phyloP scores from a whole-genome alignment of 257 asterid species.

The Fraxinus cuspidata region DNA sequence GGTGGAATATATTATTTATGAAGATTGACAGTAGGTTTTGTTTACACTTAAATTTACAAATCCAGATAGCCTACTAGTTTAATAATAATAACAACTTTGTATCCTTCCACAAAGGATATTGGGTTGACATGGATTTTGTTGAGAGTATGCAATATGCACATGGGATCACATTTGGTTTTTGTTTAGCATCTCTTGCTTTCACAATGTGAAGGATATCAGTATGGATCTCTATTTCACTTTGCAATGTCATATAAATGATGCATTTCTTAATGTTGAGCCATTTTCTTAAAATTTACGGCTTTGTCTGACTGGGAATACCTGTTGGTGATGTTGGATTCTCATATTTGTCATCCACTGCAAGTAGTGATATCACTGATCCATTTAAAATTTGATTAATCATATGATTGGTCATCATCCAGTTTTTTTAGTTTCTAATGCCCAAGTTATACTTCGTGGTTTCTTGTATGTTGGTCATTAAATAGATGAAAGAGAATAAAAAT shows the following conservation, averaged over 20 bases:
- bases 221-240: neutral
- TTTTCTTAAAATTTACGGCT: slow-evolving; percentile 1
- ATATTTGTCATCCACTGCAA: slow-evolving; percentile 26
- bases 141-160: neutral
- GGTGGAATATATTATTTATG: neutral
- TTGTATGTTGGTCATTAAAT: slow-evolving; percentile 34
- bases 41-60: slow-evolving; percentile 10
- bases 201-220: slow-evolving; percentile 5
- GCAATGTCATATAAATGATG: neutral
- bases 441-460: slow-evolving; percentile 25
- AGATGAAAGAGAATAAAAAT: slow-evolving; percentile 82
- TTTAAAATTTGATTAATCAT: slow-evolving; percentile 14
- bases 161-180: neutral
- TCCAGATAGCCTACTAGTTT: neutral
- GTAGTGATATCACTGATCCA: neutral
- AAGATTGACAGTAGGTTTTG: neutral
- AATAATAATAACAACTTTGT: neutral
- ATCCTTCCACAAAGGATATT: neutral
- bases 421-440: slow-evolving; percentile 10
- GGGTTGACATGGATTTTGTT: slow-evolving; percentile 9
- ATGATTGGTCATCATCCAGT: slow-evolving; percentile 12
- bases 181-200: neutral
- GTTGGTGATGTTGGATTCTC: slow-evolving; percentile 9
- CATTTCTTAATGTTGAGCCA: slow-evolving; percentile 15
- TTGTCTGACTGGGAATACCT: slow-evolving; percentile 19